phyloP scores from a whole-genome alignment of 2,329 filamentous ascomycete genomes.

The Diaporthe batatas region DNA sequence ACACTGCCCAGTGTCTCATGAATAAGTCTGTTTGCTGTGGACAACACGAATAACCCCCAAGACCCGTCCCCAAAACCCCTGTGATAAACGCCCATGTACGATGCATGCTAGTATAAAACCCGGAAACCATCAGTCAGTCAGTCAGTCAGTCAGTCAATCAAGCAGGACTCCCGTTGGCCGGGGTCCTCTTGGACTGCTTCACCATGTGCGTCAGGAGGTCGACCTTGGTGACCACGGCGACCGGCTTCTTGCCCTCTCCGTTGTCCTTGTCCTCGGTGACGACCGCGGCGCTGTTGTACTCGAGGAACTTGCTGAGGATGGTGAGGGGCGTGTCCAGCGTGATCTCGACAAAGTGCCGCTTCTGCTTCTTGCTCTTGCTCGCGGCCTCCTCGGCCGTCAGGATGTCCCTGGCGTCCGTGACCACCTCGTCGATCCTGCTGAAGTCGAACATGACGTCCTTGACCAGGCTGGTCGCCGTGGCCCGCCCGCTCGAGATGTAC shows the following conservation, averaged over 20 bases:
- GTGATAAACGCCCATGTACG: conserved; percentile 33
- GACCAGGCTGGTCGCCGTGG: conserved; percentile 79
- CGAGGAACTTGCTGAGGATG: conserved; percentile 90
- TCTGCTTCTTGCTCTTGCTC: conserved; percentile 65
- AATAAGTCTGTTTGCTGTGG: conserved; percentile 42
- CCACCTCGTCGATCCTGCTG: conserved; percentile 84
- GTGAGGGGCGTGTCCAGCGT: conserved; percentile 88
- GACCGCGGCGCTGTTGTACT: conserved; percentile 97
- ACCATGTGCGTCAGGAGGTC: conserved; percentile 95
- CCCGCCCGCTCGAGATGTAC: conserved; percentile 87
- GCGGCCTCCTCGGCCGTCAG: conserved; percentile 54
- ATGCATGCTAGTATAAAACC: conserved; percentile 35
- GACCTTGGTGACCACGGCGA: conserved; percentile 96
- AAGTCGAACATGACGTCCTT: conserved; percentile 98
- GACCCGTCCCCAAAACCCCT: background rate
- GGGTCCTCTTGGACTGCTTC: conserved; percentile 64
- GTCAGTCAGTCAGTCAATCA: conserved; percentile 34
- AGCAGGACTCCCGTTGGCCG: conserved; percentile 34
- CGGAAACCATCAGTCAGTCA: conserved; percentile 6
- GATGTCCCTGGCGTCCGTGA: conserved; percentile 85
- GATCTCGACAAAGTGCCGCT: conserved; percentile 90
- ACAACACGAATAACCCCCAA: background rate
- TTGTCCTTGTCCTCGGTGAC: conserved; percentile 82
- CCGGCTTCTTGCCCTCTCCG: conserved; percentile 76
- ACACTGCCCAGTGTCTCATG: conserved; percentile 42